Base-by-base conservation (phyloP, 2,329 filamentous ascomycete genomes). In the Bipolaris oryzae region DNA sequence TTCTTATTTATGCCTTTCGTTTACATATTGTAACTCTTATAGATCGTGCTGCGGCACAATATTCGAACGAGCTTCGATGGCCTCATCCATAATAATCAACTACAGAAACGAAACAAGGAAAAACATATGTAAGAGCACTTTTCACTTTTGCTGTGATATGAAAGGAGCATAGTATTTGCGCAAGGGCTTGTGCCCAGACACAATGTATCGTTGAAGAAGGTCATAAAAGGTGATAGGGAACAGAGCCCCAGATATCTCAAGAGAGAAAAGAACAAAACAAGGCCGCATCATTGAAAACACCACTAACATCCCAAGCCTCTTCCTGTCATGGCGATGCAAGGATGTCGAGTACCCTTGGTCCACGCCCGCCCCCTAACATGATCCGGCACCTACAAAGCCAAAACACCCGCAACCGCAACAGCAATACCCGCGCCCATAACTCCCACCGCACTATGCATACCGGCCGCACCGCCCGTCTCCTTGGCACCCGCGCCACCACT, bases 331-430 rank as follows among this genome's bases (percentile, higher is more conserved):
- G 16, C 13, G 18, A 23, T 43, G 21, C 21, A 43, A 31, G 23
- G 15, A 28, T 2, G 1, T 28, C 2, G 9, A 2, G 35, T 11
- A 37, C 23, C 31, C 33, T 18, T 21, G 18, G 15, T 46, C 11
- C 11, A 33, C 2, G 16, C 31, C 2, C 11, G 9, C 18, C 31
- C 25, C 6, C 31, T 18, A 45, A 20, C 16, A n/a, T 5, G 5
- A 11, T 3, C 43, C 10, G 20, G 13, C 13, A 23, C 20, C 15
- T 63, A 69, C 61, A 69, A 58, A n/a, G 60, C 66, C 55, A 66
- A 49, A 11, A 66, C 64, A 43, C 66, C 64, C 16, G 60, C 57
- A 49, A 69, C 58, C n/a, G 56, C 64, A 9, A 63, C 66, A 7
- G 63, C 64, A 51, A 63, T 47, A 25, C 58, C 66, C 2, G 55